Evolutionary conservation across 2,329 filamentous ascomycete genomes (phyloP).

Genomic region (Periconia macrospinosa): DNA sequence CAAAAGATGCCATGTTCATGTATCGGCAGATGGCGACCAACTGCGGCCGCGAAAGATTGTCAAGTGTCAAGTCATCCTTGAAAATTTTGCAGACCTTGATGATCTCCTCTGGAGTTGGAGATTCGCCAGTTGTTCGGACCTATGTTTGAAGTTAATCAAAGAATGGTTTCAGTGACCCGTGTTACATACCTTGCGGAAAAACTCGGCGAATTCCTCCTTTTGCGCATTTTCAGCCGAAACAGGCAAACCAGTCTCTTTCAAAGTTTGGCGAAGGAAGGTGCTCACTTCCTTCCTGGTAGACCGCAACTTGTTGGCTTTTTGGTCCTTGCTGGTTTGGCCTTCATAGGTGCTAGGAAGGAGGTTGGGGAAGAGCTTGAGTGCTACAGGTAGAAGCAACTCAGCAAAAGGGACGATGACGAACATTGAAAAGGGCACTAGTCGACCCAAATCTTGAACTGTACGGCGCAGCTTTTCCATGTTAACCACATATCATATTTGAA

Average conservation of each 20-base stretch:
- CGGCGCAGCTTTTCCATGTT: constrained; percentile 65
- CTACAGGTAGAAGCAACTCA: constrained; percentile 87
- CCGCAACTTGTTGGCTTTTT: constrained; percentile 79
- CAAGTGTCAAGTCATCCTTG: constrained; percentile 94
- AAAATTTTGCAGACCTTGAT: constrained; percentile 99
- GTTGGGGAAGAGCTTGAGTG: constrained; percentile 94
- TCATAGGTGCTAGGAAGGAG: constrained; percentile 97
- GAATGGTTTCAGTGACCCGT: not conserved
- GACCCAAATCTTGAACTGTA: constrained; percentile 90
- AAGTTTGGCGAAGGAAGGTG: constrained; percentile 80
- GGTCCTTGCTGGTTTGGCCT: constrained; percentile 84
- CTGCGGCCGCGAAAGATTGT: constrained; percentile 94
- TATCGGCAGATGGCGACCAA: constrained; percentile 97
- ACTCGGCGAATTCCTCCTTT: constrained; percentile 91
- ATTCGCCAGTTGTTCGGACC: constrained; percentile 79
- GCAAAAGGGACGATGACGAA: constrained; percentile 97
- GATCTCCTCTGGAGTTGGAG: constrained; percentile 84
- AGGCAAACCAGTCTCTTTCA: constrained; percentile 91
- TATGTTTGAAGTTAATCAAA: constrained; percentile 18
- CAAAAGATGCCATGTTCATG: constrained; percentile 96
- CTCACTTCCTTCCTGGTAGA: constrained; percentile 93
- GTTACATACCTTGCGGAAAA: constrained; percentile 82
- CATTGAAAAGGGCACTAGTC: constrained; percentile 91
- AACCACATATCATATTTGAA: constrained; percentile 3
- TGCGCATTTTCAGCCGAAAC: constrained; percentile 81